Percentiles rank a stretch among this genome's conserved stretches.
Conservation (phyloP, 2,329 filamentous ascomycete genomes). For the Bipolaris bicolor region DNA sequence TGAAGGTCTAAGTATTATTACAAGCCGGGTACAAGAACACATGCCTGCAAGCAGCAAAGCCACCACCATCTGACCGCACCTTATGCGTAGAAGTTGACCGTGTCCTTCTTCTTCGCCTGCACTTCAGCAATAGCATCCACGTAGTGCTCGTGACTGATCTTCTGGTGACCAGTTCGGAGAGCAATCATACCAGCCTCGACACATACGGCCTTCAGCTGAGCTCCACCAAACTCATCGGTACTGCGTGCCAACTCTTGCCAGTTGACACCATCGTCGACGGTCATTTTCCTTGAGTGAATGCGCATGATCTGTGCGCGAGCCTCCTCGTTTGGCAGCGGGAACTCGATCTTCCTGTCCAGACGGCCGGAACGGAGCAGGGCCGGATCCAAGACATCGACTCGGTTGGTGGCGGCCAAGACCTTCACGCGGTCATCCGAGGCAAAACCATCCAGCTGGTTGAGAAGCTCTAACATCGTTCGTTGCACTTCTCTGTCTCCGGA, state of each 20-base stretch:
- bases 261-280: conserved; percentile 89
- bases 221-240: conserved; percentile 97
- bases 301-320: conserved; percentile 94
- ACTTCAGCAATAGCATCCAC: conserved; percentile 98
- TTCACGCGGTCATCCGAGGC: conserved; percentile 97
- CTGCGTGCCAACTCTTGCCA: conserved; percentile 94
- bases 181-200: conserved; percentile 99
- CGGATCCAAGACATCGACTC: conserved; percentile 91
- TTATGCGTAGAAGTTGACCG: conserved; percentile 54
- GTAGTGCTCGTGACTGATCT: conserved; percentile 98
- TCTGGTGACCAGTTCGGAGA: conserved; percentile 88
- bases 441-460: conserved; percentile 98
- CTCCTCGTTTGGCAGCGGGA: conserved; percentile 97
- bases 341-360: conserved; percentile 96
- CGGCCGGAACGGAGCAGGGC: conserved; percentile 89
- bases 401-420: conserved; percentile 92
- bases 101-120: conserved; percentile 85
- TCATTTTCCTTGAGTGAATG: conserved; percentile 99
- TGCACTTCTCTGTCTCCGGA: conserved; percentile 97
- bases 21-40: conserved; percentile 32
- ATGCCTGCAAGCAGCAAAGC: conserved; percentile 29
- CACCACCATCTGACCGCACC: conserved; percentile 14
- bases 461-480: conserved; percentile 96
- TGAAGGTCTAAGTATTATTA: conserved; percentile 45
- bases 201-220: conserved; percentile 97